A percentile compares a stretch with the other conserved stretches of the same genome.
Evolutionary conservation across 306 rosid genomes (phyloP).

Genomic region (Adenanthera pavonina): DNA sequence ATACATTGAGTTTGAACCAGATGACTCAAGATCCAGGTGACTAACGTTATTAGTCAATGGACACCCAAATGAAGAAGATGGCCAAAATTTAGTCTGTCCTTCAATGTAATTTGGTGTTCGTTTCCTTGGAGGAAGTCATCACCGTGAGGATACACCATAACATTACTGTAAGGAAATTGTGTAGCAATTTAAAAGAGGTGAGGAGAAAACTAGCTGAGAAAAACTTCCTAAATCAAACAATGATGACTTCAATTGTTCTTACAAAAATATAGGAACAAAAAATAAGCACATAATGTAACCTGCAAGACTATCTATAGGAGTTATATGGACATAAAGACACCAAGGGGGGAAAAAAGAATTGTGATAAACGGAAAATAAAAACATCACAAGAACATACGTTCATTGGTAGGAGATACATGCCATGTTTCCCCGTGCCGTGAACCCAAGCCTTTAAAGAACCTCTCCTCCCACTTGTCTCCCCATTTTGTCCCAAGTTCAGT

Average conservation of each 20-base stretch:
- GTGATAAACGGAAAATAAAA: slow-evolving; percentile 5
- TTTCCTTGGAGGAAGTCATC: neutral
- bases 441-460: slow-evolving; percentile 91
- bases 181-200: neutral
- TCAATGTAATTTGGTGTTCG: neutral
- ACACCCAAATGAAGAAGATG: neutral
- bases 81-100: neutral
- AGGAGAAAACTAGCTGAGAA: neutral
- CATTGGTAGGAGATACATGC: slow-evolving; percentile 88
- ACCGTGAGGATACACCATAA: neutral
- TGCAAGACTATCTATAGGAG: slow-evolving; percentile 18
- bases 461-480: slow-evolving; percentile 99
- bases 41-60: neutral
- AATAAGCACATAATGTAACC: neutral
- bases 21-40: neutral
- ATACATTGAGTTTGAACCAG: neutral
- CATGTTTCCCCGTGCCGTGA: slow-evolving; percentile 98
- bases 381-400: slow-evolving; percentile 62
- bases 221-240: neutral
- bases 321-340: slow-evolving; percentile 14
- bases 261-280: neutral
- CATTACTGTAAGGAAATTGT: neutral
- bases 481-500: slow-evolving; percentile 93
- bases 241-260: neutral
- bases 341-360: neutral